These are phyloP conservation scores for Metschnikowia koreensis DNA, from an alignment of 805 yeast species.

Conservation along the genomic window DNA sequence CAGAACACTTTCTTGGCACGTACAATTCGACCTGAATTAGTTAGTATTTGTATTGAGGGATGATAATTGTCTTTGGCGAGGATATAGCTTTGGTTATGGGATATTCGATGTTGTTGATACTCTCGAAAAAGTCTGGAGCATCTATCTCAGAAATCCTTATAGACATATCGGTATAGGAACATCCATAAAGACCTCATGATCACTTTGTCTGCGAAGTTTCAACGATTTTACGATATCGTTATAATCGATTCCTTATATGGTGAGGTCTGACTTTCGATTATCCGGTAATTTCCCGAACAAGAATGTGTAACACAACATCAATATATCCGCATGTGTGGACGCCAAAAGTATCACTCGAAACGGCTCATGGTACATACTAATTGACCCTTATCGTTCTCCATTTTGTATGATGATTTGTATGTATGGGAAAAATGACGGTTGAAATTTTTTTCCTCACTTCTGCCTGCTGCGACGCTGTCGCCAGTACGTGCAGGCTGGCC, in stretches of 20 bases:
- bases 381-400: slow-evolving; percentile 99
- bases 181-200: too few relatives aligned
- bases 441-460: slow-evolving; percentile 17
- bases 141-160: too few relatives aligned
- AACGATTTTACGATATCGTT: too few relatives aligned
- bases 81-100: too few relatives aligned
- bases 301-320: background rate
- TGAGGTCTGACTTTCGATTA: too few relatives aligned
- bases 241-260: too few relatives aligned
- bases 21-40: slow-evolving; percentile 89
- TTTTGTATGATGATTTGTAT: slow-evolving; percentile 47
- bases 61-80: background rate
- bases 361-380: slow-evolving; percentile 65
- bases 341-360: background rate
- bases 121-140: too few relatives aligned
- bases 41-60: slow-evolving; percentile 23
- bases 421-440: slow-evolving; percentile 9
- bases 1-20: slow-evolving; percentile 99
- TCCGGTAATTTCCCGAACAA: background rate
- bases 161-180: too few relatives aligned
- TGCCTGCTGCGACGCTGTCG: slow-evolving; percentile 9
- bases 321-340: background rate
- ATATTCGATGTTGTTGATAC: too few relatives aligned
- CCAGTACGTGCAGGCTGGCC: slow-evolving; percentile 9
- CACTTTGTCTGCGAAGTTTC: too few relatives aligned